These are phyloP conservation scores for Cubamyces lactineus DNA, from an alignment of 768 basidiomycete genomes.

Conservation along the genomic window DNA sequence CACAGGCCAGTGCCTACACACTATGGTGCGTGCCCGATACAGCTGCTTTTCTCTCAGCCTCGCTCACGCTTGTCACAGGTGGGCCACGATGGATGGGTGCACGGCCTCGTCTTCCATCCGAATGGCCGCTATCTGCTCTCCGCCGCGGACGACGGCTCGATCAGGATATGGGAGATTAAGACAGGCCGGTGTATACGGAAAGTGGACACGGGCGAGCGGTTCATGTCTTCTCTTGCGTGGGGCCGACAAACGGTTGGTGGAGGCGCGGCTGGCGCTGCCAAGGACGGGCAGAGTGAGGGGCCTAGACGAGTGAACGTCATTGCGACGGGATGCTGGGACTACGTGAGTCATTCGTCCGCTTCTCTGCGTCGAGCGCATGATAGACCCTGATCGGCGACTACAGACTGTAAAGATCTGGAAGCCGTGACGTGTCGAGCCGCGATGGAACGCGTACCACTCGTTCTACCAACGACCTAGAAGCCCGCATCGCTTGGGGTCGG, in stretches of 20 bases:
- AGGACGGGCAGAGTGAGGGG: not conserved
- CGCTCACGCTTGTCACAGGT: slow-evolving; percentile 20
- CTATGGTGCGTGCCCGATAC: slow-evolving; percentile 39
- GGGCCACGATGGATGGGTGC: slow-evolving; percentile 58
- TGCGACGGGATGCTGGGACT: slow-evolving; percentile 15
- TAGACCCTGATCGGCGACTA: not conserved
- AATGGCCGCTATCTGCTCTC: slow-evolving; percentile 56
- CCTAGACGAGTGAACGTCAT: slow-evolving; percentile 13
- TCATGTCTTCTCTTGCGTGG: slow-evolving; percentile 10
- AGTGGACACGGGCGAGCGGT: slow-evolving; percentile 8
- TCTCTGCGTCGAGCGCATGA: not conserved
- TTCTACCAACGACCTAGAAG: no score
- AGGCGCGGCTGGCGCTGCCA: not conserved
- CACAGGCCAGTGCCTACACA: slow-evolving; percentile 52
- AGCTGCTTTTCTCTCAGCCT: not conserved
- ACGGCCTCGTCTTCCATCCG: slow-evolving; percentile 58
- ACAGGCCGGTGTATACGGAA: slow-evolving; percentile 48
- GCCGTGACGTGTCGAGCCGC: not conserved
- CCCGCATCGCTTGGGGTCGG: no score
- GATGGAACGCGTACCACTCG: no score
- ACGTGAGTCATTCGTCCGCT: not conserved
- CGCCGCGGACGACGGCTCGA: slow-evolving; percentile 59
- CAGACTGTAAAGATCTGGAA: slow-evolving; percentile 3
- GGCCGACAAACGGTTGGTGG: slow-evolving; percentile 6
- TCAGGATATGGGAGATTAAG: slow-evolving; percentile 57